Percentiles rank a stretch among this genome's conserved stretches.
Conservation (phyloP, 2,329 filamentous ascomycete genomes). For the Malbranchea cinnamomea region DNA sequence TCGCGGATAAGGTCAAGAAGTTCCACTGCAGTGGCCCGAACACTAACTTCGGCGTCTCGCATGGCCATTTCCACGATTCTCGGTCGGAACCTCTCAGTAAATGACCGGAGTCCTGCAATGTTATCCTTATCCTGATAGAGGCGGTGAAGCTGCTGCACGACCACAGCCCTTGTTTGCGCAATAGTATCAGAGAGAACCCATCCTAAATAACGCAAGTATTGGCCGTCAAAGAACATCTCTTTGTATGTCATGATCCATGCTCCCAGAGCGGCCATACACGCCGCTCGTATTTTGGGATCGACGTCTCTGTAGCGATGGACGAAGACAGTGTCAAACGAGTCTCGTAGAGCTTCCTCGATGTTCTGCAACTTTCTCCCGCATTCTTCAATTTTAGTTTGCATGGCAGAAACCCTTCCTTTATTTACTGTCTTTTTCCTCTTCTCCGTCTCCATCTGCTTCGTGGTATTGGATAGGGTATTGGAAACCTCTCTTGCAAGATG, state of each 20-base stretch:
- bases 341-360: conserved; percentile 58
- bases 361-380: conserved; percentile 54
- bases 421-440: conserved; percentile 58
- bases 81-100: conserved; percentile 79
- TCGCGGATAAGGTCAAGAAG: conserved; percentile 70
- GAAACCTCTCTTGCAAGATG: conserved; percentile 56
- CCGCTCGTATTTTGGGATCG: conserved; percentile 73
- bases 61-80: conserved; percentile 88
- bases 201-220: conserved; percentile 82
- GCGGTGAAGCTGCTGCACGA: conserved; percentile 64
- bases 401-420: conserved; percentile 58
- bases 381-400: conserved; percentile 57
- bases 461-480: conserved; percentile 56
- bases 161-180: conserved; percentile 63
- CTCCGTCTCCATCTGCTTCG: conserved; percentile 66
- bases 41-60: conserved; percentile 63
- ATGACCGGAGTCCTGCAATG: conserved; percentile 62
- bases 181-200: conserved; percentile 85
- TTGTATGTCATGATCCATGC: conserved; percentile 78
- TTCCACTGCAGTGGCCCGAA: conserved; percentile 66
- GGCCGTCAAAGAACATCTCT: conserved; percentile 76
- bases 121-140: conserved; percentile 71
- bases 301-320: conserved; percentile 92
- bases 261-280: conserved; percentile 75
- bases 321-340: conserved; percentile 85